Base-by-base conservation (phyloP, 108 stramenopile genomes). In the Skeletonema costatum region DNA sequence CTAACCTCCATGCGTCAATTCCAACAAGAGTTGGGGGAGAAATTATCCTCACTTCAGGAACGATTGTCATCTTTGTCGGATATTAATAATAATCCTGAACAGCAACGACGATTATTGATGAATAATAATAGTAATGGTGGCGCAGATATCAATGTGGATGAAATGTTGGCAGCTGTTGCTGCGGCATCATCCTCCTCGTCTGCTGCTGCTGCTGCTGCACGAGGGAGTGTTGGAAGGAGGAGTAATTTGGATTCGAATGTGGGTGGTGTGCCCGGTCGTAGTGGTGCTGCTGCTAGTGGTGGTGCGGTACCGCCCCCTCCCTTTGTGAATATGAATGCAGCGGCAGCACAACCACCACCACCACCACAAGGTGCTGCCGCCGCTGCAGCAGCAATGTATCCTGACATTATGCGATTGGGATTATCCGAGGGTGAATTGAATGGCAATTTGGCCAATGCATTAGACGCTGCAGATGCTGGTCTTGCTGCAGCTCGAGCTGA, bases 1-100 rank as follows among this genome's bases (percentile, higher is more conserved):
- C 46, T 60, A 17, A 36, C 67, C 36, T 60, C 68, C 29, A 38
- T 71, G 60, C 68, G 70, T 31, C 75, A 76, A 60, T 62, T 62
- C 19, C 75, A 75, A 41, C 74, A 68, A 29, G 69, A 74, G 67
- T 46, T 70, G 32, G 50, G 70, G 58, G 50, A 74, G 25, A 68
- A 73, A 32, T 32, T 68, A 53, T 73, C 65, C 16, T 66, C 71
- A 7, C 32, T 73, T 14, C 13, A 53, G 41, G 66, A 46, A 5
- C 71, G 71, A 5, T 17, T 73, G 41, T 13, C 64, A 11, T 53
- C 46, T 1, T 66, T 42, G 71, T 41, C 64, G 42, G 17, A 66
- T 29, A 36, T 5, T 5, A 36, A 36, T 6, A 36, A 36, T 16
- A 3, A 46, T 2, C 44, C 14, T 4, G 16, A 46, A 46, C 44